Evolutionary conservation across 257 asterid genomes (phyloP).

Genomic region (Ilex asprella): DNA sequence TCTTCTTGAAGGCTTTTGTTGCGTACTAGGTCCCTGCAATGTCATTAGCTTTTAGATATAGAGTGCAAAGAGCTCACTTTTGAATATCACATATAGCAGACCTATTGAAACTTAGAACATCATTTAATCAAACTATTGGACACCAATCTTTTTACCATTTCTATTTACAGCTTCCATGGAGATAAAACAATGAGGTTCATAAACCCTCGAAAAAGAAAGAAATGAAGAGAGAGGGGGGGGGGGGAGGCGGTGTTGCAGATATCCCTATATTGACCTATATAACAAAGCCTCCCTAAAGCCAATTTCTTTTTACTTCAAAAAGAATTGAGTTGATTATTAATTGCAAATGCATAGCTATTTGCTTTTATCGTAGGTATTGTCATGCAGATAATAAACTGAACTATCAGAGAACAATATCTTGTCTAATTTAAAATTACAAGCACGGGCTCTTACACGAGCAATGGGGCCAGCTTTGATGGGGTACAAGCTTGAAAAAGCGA

Average conservation of each 20-base stretch:
- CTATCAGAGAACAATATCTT: background rate
- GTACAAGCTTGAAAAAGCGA: conserved; percentile 75
- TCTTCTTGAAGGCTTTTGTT: conserved; percentile 48
- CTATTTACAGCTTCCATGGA: background rate
- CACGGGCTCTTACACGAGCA: conserved; percentile 44
- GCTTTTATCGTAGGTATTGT: background rate
- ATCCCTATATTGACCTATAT: no score
- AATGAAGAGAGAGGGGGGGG: background rate
- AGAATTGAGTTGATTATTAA: background rate
- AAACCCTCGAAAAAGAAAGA: background rate
- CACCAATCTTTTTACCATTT: background rate
- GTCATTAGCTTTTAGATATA: background rate
- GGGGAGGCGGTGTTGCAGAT: background rate
- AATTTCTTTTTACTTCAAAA: background rate
- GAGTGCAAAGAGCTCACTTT: background rate
- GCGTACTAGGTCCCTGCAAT: conserved; percentile 46
- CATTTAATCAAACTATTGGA: background rate
- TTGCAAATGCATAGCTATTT: background rate
- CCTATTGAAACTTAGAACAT: background rate
- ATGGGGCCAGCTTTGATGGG: conserved; percentile 52
- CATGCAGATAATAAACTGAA: background rate
- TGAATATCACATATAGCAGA: background rate
- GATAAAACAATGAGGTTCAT: no score
- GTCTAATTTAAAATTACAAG: background rate
- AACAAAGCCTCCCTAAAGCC: background rate